Base-by-base conservation (phyloP, 1,139 yeast genomes). In the Spathaspora sp. region DNA sequence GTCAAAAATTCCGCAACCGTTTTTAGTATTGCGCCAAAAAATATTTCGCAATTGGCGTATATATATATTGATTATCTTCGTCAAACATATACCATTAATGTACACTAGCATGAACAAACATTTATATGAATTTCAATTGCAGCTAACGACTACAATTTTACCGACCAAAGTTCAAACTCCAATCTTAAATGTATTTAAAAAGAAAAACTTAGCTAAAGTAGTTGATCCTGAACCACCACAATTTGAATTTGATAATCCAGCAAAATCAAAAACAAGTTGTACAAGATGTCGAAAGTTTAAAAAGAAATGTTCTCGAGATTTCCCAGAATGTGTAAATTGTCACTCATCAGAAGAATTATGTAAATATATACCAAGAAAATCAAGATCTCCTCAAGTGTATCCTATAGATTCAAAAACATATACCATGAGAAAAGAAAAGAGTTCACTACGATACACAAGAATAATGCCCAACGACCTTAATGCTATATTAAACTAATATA, bases 291-390 rank as follows among this genome's bases (percentile, higher is more conserved):
- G 65, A 11, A 59, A 58, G 44, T 60, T 56, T 42, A 63, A 63
- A 45, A 59, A 60, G 49, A 60, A 55, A 44, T 63, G 67, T 38
- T 52, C 63, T 3, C 47, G 65, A 29, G 44, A 49, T 3, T 42
- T 59, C 8, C 66, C 67, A 3, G 65, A 61, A 46, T 63, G 67
- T 46, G 46, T 56, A 13, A 61, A 59, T 39, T 63, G 67, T 47
- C 49, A 47, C 13, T 51, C 56, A 9, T 61, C 65, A 0, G 64
- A 59, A 20, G 62, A 58, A 20, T 45, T 61, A 13, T 62, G 66
- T 44, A 50, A 56, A 8, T 62, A 60, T 43, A 42, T 54, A 26
- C 58, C 60, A 1, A 43, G 65, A 18, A 59, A 58, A 41, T 23
- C 49, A 16, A 47, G 44, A 37, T 11, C 38, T 18, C 41, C 44